phyloP scores from a whole-genome alignment of 345 rosid species.

The Gossypium stocksii region DNA sequence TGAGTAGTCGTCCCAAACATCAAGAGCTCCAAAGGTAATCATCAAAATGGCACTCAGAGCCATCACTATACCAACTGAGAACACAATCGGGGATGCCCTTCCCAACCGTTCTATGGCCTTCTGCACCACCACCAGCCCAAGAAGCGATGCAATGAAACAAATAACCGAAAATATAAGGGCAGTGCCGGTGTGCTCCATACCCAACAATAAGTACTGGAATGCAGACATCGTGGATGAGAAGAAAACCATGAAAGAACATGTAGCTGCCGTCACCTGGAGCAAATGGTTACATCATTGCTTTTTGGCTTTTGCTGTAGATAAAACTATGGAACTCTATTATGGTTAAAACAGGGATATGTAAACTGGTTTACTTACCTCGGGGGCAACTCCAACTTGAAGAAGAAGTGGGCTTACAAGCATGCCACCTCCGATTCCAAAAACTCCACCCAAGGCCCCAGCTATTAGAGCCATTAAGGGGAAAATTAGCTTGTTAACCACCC shows the following conservation, averaged over 20 bases:
- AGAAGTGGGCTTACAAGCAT: constrained; percentile 95
- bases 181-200: constrained; percentile 53
- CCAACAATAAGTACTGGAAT: constrained; percentile 56
- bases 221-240: constrained; percentile 72
- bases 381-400: constrained; percentile 66
- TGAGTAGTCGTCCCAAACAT: constrained; percentile 55
- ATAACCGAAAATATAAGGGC: constrained; percentile 48
- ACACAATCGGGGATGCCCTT: constrained; percentile 78
- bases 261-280: constrained; percentile 70
- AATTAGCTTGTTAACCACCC: constrained; percentile 28
- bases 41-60: constrained; percentile 68
- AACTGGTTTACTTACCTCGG: constrained; percentile 42
- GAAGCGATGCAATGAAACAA: constrained; percentile 61
- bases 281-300: not conserved
- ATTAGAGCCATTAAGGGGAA: constrained; percentile 69
- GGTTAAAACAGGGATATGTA: not conserved
- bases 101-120: constrained; percentile 51
- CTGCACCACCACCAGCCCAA: constrained; percentile 68
- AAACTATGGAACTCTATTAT: not conserved
- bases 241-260: constrained; percentile 69
- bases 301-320: not conserved
- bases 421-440: constrained; percentile 92
- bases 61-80: constrained; percentile 76
- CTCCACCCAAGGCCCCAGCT: constrained; percentile 79
- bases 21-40: constrained; percentile 64